Base-by-base conservation (phyloP, 495 filamentous ascomycete species). In the Penicillium angulare region DNA sequence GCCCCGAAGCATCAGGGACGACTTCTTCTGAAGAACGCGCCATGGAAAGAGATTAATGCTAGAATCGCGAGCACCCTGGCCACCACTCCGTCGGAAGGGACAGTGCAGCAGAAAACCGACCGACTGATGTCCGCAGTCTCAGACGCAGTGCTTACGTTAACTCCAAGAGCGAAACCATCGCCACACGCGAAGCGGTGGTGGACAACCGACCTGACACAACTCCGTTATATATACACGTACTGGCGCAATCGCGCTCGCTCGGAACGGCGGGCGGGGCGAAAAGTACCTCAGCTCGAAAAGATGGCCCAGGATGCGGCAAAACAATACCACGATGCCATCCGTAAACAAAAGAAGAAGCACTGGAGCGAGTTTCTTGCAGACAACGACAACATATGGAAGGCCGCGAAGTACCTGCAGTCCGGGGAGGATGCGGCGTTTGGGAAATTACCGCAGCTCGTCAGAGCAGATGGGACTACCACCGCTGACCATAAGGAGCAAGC, bases 21-120 rank as follows among this genome's bases (percentile, higher is more conserved):
- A 56, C 57, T 67, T 21, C 54, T 65, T 13, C 44, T 63, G 7
- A 66, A 66, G 46, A 67, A 67, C 43, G 64, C 61, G 16, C 59
- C 47, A 49, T 69, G 48, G 59, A 61, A 63, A 35, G 56, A 55
- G 45, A 55, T 62, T 3, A 63, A 60, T 59, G 49, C 55, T 26
- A 63, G 54, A 51, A 58, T 60, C 13, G 31, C 52, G 32, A 51
- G 22, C 1, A 36, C 34, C 8, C 55, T 62, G 17, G 8, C 33
- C 20, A 17, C 47, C 29, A 52, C 51, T 57, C 58, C 44, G 15
- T 55, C 33, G 40, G 59, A 29, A 38, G 51, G 55, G 38, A 53
- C 49, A 0, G 52, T 59, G 24, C 40, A 63, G 55, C 50, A 53
- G 52, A 59, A 44, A 43, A 61, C 58, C 33, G 54, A 61, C 20